phyloP scores from a whole-genome alignment of 345 rosid genomes.

The Corymbia maculata region DNA sequence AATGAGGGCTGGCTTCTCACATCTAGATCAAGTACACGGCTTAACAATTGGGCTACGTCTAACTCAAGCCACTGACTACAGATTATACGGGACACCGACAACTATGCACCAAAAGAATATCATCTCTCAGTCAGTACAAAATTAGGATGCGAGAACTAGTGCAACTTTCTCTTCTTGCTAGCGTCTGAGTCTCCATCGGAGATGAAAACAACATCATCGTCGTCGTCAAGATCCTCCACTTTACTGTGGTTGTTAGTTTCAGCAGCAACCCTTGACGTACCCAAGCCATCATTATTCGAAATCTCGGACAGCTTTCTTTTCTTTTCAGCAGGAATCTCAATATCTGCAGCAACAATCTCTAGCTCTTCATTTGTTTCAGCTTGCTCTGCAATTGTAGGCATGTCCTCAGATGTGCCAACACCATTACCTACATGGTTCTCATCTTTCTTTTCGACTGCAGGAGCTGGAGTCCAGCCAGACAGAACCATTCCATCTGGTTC shows the following conservation, averaged over 20 bases:
- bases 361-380: neutral
- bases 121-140: constrained; percentile 26
- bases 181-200: constrained; percentile 17
- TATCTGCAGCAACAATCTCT: neutral
- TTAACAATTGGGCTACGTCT: neutral
- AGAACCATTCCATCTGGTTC: constrained; percentile 98
- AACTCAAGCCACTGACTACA: neutral
- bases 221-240: constrained; percentile 40
- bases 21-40: neutral
- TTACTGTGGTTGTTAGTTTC: constrained; percentile 22
- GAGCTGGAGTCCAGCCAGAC: constrained; percentile 72
- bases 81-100: neutral
- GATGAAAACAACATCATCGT: constrained; percentile 40
- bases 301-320: constrained; percentile 46
- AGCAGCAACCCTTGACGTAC: constrained; percentile 3
- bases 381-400: neutral
- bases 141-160: constrained; percentile 25
- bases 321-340: constrained; percentile 14
- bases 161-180: constrained; percentile 42
- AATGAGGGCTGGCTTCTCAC: neutral
- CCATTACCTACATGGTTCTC: constrained; percentile 35
- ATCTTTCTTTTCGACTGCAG: constrained; percentile 24
- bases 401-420: constrained; percentile 29
- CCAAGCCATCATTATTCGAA: neutral
- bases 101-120: constrained; percentile 33